Base-by-base conservation (phyloP, 768 basidiomycete species). In the Sarcomyxa edulis region DNA sequence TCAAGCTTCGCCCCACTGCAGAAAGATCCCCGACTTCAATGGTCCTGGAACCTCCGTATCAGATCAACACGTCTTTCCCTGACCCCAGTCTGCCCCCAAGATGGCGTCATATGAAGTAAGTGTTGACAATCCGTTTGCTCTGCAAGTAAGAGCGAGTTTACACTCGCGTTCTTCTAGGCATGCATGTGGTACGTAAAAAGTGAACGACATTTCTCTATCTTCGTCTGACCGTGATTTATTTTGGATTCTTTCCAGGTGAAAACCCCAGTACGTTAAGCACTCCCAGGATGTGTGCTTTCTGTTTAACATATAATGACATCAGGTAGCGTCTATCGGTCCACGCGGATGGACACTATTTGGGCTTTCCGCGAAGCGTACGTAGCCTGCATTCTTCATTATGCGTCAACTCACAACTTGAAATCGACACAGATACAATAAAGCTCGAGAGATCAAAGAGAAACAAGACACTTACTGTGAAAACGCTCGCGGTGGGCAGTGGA, bases 51-150 rank as follows among this genome's bases (percentile, higher is more conserved):
- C 81, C 87, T 20, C 89, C 90, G 8, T 59, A 59, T 42, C 46
- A 56, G 32, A 37, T 73, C 55, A 74, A 81, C 49, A 59, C 55
- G 18, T 60, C 74, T 6, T 40, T 51, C 9, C 46, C 59, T 23
- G 61, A 65, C 28, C 52, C 70, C 45, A 55, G 59, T 41, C 27
- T 58, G 30, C 62, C 60, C 26, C 71, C 74, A 24, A 29, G 38
- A 16, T 84, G 80, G 77, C 66, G 84, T 41, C 81, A 86, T 50
- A 81, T 88, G 69, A 88, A 90, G 75, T 78, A 46, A 47, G 71
- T 58, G 6, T 19, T 3, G 25, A 6, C 7, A 21, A 37, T 44
- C 14, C 15, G 15, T 16, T 15, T 36, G 26, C 30, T 18, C 3
- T 23, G 18, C 6, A 14, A n/a, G n/a, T 26, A 40, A 24, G 29